A percentile compares a stretch with the other conserved stretches of the same genome.
phyloP scores from a whole-genome alignment of 192 early-diverging fungal genomes.

The Podila minutissima region DNA sequence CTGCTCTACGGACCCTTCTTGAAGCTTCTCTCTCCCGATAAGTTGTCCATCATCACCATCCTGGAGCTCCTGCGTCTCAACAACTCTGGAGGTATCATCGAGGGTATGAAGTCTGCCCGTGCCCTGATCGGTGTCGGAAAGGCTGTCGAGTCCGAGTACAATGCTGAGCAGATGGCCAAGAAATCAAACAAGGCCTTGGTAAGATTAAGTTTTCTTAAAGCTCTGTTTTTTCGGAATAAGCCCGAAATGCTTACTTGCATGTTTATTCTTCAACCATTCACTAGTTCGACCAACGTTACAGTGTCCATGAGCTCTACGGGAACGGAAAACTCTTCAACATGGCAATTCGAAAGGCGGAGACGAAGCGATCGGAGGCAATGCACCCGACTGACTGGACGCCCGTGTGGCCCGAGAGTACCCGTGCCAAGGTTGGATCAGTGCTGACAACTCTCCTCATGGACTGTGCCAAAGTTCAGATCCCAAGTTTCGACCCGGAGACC shows the following conservation, averaged over 20 bases:
- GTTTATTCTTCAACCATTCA: not conserved
- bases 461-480: constrained; percentile 72
- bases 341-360: constrained; percentile 76
- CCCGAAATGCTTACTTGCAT: not conserved
- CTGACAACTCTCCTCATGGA: constrained; percentile 72
- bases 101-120: constrained; percentile 67
- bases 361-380: constrained; percentile 64
- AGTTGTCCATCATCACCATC: constrained; percentile 86
- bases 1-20: constrained; percentile 70
- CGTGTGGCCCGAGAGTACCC: constrained; percentile 68
- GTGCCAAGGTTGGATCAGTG: constrained; percentile 68
- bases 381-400: constrained; percentile 69
- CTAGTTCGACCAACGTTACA: constrained; percentile 52
- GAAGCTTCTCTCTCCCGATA: constrained; percentile 70
- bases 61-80: constrained; percentile 78
- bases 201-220: constrained; percentile 5
- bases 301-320: constrained; percentile 75
- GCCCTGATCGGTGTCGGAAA: constrained; percentile 73
- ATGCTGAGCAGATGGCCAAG: constrained; percentile 78
- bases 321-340: constrained; percentile 85
- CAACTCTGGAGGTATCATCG: constrained; percentile 56
- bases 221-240: not conserved
- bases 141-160: constrained; percentile 85
- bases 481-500: constrained; percentile 66
- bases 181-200: constrained; percentile 70